Conservation (phyloP, 257 asterid genomes). For the Nicotiana obtusifolia region DNA sequence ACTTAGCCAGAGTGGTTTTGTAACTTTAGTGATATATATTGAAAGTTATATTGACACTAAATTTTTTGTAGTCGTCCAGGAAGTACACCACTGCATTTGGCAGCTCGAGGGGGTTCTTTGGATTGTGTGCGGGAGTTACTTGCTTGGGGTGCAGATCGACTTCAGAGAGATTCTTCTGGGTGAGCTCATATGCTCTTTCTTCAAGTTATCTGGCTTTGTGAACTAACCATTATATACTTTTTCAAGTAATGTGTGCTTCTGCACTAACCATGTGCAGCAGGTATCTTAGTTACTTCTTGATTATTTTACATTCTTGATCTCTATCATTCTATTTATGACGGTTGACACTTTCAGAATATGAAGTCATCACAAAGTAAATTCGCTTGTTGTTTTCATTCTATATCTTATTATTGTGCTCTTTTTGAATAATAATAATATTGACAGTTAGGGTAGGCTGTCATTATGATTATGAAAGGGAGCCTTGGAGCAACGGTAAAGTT, state of each 20-base stretch:
- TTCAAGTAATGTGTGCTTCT: neutral
- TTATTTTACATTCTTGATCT: neutral
- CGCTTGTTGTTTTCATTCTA: neutral
- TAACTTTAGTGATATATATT: neutral
- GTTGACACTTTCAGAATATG: neutral
- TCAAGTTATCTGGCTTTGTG: neutral
- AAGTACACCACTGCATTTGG: constrained; percentile 78
- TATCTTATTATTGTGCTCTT: neutral
- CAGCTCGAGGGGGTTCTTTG: constrained; percentile 79
- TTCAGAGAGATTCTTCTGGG: constrained; percentile 73
- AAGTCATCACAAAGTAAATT: neutral
- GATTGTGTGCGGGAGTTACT: constrained; percentile 77
- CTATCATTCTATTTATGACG: neutral
- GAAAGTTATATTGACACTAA: neutral
- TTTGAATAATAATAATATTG: neutral
- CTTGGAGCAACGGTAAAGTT: too few species aligned
- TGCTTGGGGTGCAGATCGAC: constrained; percentile 81
- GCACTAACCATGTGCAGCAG: neutral
- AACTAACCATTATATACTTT: neutral
- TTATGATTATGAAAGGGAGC: too few species aligned
- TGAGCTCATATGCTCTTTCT: constrained; percentile 21
- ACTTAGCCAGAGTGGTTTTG: neutral
- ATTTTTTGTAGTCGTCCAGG: constrained; percentile 50
- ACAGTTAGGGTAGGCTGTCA: neutral
- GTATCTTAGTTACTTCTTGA: neutral